A percentile compares a stretch with the other conserved stretches of the same genome.
Evolutionary conservation across 495 filamentous ascomycete species (phyloP).

Genomic region (Talaromyces adpressus): DNA sequence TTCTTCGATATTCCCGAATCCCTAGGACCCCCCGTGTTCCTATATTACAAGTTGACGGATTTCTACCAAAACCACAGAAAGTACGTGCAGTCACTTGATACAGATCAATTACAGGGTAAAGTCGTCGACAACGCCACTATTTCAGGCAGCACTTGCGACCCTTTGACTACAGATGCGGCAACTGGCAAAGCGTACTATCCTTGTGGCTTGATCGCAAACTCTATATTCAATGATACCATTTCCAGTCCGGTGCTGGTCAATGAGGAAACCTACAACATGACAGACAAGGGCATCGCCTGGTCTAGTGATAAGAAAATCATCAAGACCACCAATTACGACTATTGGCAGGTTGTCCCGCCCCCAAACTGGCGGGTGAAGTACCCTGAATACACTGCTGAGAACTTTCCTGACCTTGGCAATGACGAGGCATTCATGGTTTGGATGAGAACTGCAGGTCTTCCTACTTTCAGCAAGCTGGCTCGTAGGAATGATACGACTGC

Average conservation of each 20-base stretch:
- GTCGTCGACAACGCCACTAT: constrained; percentile 55
- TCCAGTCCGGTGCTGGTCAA: constrained; percentile 42
- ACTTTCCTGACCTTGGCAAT: constrained; percentile 57
- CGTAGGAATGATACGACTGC: constrained; percentile 64
- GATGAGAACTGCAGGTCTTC: constrained; percentile 97
- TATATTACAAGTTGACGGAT: constrained; percentile 94
- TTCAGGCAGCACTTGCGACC: constrained; percentile 62
- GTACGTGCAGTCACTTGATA: constrained; percentile 84
- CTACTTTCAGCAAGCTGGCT: constrained; percentile 88
- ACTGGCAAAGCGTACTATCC: constrained; percentile 75
- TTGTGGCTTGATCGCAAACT: constrained; percentile 94
- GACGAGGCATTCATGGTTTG: constrained; percentile 91
- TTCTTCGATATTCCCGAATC: constrained; percentile 71
- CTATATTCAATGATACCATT: constrained; percentile 95
- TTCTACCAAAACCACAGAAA: constrained; percentile 99
- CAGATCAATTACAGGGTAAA: constrained; percentile 72
- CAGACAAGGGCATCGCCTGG: constrained; percentile 76
- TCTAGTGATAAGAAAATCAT: constrained; percentile 72
- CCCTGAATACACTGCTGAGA: constrained; percentile 55
- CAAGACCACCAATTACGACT: constrained; percentile 56
- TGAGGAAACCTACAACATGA: constrained; percentile 60
- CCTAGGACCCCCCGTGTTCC: constrained; percentile 69
- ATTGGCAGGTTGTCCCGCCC: constrained; percentile 64
- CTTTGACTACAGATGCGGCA: constrained; percentile 50
- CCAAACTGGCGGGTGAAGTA: constrained; percentile 74